phyloP scores from a whole-genome alignment of 2,329 filamentous ascomycete genomes.

The Knoxdaviesia proteae region DNA sequence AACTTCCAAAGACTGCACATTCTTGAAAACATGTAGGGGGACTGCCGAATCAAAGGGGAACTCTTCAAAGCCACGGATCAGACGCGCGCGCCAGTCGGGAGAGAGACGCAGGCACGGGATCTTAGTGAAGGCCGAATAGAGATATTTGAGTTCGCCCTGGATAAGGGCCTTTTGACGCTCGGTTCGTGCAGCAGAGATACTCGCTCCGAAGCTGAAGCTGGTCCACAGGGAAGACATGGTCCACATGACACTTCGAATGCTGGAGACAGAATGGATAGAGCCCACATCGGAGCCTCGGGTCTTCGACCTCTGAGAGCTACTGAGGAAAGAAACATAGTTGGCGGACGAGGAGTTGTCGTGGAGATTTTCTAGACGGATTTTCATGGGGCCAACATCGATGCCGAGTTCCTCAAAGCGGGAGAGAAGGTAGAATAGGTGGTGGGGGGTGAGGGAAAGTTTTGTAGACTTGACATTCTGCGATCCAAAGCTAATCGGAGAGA shows the following conservation, averaged over 20 bases:
- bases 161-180: conserved; percentile 78
- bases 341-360: conserved; percentile 69
- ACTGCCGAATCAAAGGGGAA: conserved; percentile 97
- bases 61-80: conserved; percentile 88
- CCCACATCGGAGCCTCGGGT: conserved; percentile 64
- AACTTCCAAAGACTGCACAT: conserved; percentile 80
- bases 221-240: conserved; percentile 90
- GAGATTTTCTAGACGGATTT: conserved; percentile 82
- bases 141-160: conserved; percentile 76
- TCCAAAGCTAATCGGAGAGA: conserved; percentile 66
- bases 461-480: conserved; percentile 74
- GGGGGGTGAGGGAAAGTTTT: conserved; percentile 79
- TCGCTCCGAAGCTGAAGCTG: conserved; percentile 62
- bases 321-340: conserved; percentile 91
- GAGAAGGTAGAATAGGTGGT: conserved; percentile 90
- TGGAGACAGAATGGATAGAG: conserved; percentile 88
- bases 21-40: conserved; percentile 93
- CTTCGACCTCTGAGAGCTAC: conserved; percentile 61
- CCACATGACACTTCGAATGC: conserved; percentile 92
- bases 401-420: conserved; percentile 86
- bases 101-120: conserved; percentile 78
- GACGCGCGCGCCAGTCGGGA: conserved; percentile 76
- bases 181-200: conserved; percentile 59
- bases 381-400: conserved; percentile 88
- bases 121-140: conserved; percentile 97